These are phyloP conservation scores for Globisporangium nodosum DNA, from an alignment of 352 stramenopile species.

Conservation along the genomic window DNA sequence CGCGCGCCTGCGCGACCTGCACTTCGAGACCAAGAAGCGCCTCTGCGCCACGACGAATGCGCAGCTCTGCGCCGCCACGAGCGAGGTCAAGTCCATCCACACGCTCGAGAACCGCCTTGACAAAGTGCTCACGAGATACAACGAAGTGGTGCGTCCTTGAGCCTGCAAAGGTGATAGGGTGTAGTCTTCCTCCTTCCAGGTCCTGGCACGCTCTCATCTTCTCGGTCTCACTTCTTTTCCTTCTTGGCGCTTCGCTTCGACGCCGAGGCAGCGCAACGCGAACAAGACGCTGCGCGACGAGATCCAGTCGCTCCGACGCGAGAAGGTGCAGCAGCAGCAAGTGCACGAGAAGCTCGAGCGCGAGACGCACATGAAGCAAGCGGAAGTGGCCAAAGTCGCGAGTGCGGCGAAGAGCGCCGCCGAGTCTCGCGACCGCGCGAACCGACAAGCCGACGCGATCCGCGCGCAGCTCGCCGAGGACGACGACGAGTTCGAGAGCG, in stretches of 20 bases:
- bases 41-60: conserved; percentile 45
- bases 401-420: conserved; percentile 75
- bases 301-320: conserved; percentile 70
- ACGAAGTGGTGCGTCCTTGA: conserved; percentile 45
- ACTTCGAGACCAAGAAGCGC: conserved; percentile 48
- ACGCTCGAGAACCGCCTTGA: conserved; percentile 81
- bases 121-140: conserved; percentile 81
- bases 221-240: neutral
- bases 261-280: conserved; percentile 37
- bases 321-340: conserved; percentile 73
- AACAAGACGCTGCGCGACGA: conserved; percentile 80
- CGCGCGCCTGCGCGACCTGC: conserved; percentile 23
- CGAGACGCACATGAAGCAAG: conserved; percentile 82
- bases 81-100: conserved; percentile 54
- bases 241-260: neutral
- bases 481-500: conserved; percentile 73
- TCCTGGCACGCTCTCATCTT: neutral
- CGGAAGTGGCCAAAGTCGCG: conserved; percentile 72
- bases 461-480: conserved; percentile 75
- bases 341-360: conserved; percentile 77
- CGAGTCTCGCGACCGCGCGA: conserved; percentile 78
- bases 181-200: neutral
- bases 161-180: neutral
- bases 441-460: conserved; percentile 74
- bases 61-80: conserved; percentile 38